phyloP scores from a whole-genome alignment of 176 grass and related monocot species.

The Hsuehochloa calcarea region DNA sequence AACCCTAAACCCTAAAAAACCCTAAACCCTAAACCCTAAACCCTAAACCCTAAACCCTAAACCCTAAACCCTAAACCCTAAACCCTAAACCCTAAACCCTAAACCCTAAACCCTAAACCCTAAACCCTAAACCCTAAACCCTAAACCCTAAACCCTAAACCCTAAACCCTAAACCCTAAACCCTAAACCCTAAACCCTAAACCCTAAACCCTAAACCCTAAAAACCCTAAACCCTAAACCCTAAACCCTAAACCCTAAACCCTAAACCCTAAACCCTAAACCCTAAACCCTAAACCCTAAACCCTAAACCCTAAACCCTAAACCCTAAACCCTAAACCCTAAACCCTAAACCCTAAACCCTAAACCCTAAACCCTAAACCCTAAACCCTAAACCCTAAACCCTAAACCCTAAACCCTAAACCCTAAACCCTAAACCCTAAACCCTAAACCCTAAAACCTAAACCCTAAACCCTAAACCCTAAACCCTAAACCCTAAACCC shows the following conservation, averaged over 20 bases:
- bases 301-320: slow-evolving; percentile 31
- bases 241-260: neutral
- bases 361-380: neutral
- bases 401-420: neutral
- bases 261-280: neutral
- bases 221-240: no score
- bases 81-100: neutral
- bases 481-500: no score
- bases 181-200: neutral
- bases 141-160: neutral
- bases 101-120: neutral
- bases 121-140: neutral
- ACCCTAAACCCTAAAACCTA: neutral
- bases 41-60: neutral
- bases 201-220: no score
- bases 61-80: neutral
- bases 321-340: slow-evolving; percentile 6
- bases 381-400: neutral
- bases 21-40: neutral
- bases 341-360: slow-evolving; percentile 3
- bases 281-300: slow-evolving; percentile 22
- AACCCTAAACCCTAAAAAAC: no score
- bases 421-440: neutral
- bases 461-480: neutral
- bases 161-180: no score